Evolutionary conservation across 2,329 filamentous ascomycete genomes (phyloP), one percentile per base, ranked within the genome.

Genomic region (Lithohypha guttulata): DNA sequence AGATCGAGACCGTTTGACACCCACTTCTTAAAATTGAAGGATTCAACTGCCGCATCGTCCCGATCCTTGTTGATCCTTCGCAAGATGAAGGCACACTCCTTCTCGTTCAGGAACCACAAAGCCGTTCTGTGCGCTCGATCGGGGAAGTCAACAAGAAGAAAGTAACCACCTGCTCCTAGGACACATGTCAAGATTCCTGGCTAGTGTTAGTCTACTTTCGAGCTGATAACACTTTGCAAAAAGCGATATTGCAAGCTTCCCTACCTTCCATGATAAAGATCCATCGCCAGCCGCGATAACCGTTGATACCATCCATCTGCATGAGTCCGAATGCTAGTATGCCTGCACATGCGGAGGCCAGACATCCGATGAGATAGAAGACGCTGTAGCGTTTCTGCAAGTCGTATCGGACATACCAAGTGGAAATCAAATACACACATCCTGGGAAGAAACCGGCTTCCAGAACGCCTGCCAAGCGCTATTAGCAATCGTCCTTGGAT

Each of bases 221-320:
- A n/a, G n/a, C n/a, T n/a, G n/a, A n/a, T n/a, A n/a, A n/a, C n/a
- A n/a, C n/a, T n/a, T n/a, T n/a, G n/a, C n/a, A n/a, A n/a, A n/a
- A n/a, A n/a, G n/a, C n/a, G n/a, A n/a, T n/a, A n/a, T n/a, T n/a
- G n/a, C n/a, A n/a, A n/a, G n/a, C n/a, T n/a, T n/a, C n/a, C n/a
- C n/a, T n/a, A n/a, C 41, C 41, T 22, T 76, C 70, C 31, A 77
- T 58, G 26, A 66, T 61, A 55, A 76, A 77, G 1, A 77, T 62
- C 73, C 73, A 78, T 31, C 72, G 59, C 74, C 74, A 78, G 0
- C 72, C 73, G 0, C 66, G 59, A 35, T 75, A 65, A 2, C 71
- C 71, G 36, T 4, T 40, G 23, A 32, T 39, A 25, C 6, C 39
- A 31, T 59, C 41, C 51, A 63, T 52, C 37, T 63, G 58, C 52